Percentiles rank a stretch among this genome's conserved stretches.
phyloP scores from a whole-genome alignment of 2,329 filamentous ascomycete species.

The Beauveria sp. region DNA sequence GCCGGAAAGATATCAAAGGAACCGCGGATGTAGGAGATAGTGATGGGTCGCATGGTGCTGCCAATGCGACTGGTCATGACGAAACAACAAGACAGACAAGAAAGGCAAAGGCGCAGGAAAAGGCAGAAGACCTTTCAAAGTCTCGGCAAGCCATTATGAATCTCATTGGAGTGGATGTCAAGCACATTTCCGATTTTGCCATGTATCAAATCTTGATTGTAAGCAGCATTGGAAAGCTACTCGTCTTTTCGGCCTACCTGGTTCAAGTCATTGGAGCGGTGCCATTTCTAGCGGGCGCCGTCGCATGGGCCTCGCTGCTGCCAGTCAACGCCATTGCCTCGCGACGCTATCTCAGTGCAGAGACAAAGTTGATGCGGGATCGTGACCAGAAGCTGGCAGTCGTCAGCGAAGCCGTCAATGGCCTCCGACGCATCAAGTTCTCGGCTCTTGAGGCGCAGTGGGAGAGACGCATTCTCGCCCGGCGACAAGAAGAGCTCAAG shows the following conservation, averaged over 20 bases:
- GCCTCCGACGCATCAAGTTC: slow-evolving; percentile 80
- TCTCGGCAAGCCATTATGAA: slow-evolving; percentile 67
- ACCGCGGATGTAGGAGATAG: slow-evolving; percentile 35
- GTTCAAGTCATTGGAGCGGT: slow-evolving; percentile 65
- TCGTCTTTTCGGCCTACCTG: slow-evolving; percentile 61
- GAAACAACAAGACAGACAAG: slow-evolving; percentile 15
- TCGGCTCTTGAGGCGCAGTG: slow-evolving; percentile 68
- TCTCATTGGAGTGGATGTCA: slow-evolving; percentile 65
- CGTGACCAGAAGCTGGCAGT: slow-evolving; percentile 68
- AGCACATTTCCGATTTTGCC: slow-evolving; percentile 60
- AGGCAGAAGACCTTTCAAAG: slow-evolving; percentile 25
- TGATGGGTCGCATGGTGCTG: slow-evolving; percentile 19
- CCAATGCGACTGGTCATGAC: slow-evolving; percentile 4
- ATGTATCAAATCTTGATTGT: slow-evolving; percentile 58
- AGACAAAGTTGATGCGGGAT: slow-evolving; percentile 65
- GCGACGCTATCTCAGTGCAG: slow-evolving; percentile 55
- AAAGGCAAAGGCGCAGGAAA: slow-evolving; percentile 42
- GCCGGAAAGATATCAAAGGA: slow-evolving; percentile 68
- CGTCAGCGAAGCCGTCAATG: slow-evolving; percentile 67
- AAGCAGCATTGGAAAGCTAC: slow-evolving; percentile 53
- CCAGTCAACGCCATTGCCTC: slow-evolving; percentile 63
- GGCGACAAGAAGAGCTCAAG: slow-evolving; percentile 57
- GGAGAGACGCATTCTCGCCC: slow-evolving; percentile 59
- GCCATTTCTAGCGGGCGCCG: slow-evolving; percentile 56
- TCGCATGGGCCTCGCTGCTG: slow-evolving; percentile 54